Evolutionary conservation across 176 grass and related monocot species (phyloP), one percentile per base, ranked within the genome.

Genomic region (Coix lacrymajobi): DNA sequence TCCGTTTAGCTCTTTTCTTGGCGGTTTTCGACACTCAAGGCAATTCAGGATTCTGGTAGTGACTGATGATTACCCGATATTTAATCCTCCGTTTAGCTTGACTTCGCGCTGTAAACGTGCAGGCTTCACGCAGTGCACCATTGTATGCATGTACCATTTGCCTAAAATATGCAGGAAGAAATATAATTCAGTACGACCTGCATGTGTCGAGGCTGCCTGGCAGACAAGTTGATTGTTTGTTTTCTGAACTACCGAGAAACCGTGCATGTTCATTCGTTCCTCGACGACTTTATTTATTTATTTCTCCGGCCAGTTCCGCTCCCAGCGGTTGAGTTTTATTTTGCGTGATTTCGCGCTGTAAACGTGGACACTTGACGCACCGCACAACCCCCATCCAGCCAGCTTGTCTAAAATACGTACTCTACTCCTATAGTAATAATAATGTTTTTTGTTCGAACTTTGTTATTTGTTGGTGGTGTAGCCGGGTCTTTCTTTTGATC

Each of bases 91-190:
- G n/a, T 70, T 70, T 8, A 12, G 11, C 6, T 70, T 70, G 20
- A 70, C 38, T 26, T 70, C n/a, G 67, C 67, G 20, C 67, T 70
- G 34, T 69, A 69, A 40, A 69, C 66, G 36, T 69, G 66, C 34
- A 38, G 33, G 3, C 65, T 20, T 67, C 19, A 68, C 33, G 20
- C 20, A 24, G 0, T 3, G 17, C 32, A 66, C 4, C 60, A 62
- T 62, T 2, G 29, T 32, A 51, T 11, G 8, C 22, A 24, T 1
- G 10, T 39, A 20, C 36, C 2, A 67, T 38, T 37, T 67, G 19
- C 20, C 34, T 39, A 39, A 20, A 69, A 37, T 34, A 40, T 69
- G 57, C 0, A 4, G 24, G 28, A 26, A 5, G 1, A 60, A 13
- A 28, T 28, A 61, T 28, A 61, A 61, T 28, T 28, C 25, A 61